phyloP scores from a whole-genome alignment of 2,329 filamentous ascomycete genomes.

The Stagonosporopsis cucurbitacearum region DNA sequence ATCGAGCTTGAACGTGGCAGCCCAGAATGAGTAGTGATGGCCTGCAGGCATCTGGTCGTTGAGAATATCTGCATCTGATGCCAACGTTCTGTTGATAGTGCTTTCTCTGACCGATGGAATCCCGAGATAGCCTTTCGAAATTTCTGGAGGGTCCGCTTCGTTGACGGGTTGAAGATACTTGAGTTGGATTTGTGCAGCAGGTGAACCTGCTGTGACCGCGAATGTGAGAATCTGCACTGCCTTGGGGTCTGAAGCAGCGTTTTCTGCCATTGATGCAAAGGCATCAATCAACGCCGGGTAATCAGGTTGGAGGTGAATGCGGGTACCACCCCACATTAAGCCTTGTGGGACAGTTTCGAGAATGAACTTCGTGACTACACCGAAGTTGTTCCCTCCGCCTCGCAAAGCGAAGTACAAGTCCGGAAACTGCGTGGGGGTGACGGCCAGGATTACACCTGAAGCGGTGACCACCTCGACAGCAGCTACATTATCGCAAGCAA shows the following conservation, averaged over 20 bases:
- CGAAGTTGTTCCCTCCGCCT: constrained; percentile 44
- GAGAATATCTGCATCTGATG: constrained; percentile 43
- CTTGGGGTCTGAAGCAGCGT: constrained; percentile 25
- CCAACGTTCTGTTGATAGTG: too few relatives aligned
- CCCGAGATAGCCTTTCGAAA: too few relatives aligned
- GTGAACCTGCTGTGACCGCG: constrained; percentile 19
- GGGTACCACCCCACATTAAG: constrained; percentile 31
- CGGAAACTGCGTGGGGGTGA: constrained; percentile 35
- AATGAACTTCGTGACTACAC: constrained; percentile 34
- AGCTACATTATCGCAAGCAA: constrained; percentile 43
- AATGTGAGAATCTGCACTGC: constrained; percentile 37
- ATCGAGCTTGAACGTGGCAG: constrained; percentile 26
- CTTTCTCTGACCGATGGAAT: too few relatives aligned
- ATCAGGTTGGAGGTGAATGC: constrained; percentile 7
- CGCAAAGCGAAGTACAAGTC: constrained; percentile 49
- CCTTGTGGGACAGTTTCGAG: constrained; percentile 27
- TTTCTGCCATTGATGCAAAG: constrained; percentile 22
- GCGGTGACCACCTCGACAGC: constrained; percentile 44
- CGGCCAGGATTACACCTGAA: constrained; percentile 25
- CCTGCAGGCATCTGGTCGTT: constrained; percentile 44
- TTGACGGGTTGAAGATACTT: constrained; percentile 31
- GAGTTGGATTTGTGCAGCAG: constrained; percentile 27
- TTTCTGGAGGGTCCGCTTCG: too few relatives aligned
- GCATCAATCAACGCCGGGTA: constrained; percentile 18
- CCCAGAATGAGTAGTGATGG: constrained; percentile 33